Base-by-base conservation (phyloP, 208 protist genomes). In the Vickermania ingenoplastis region DNA sequence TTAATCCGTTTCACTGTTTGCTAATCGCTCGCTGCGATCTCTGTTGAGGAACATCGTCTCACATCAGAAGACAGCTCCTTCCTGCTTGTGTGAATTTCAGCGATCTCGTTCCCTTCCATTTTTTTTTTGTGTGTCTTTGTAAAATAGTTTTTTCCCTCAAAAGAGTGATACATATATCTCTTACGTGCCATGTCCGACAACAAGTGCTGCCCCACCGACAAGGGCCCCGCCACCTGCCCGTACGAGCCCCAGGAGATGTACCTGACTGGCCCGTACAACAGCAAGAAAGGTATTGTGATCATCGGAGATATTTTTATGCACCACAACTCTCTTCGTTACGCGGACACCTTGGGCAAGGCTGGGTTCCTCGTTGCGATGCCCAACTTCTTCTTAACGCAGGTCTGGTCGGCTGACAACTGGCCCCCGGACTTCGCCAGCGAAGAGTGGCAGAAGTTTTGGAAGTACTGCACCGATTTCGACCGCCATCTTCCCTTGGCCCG, bases 231-330 rank as follows among this genome's bases (percentile, higher is more conserved):
- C 5, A 54, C 11, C 5, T 54, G 50, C 50, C 21, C 50, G 7
- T 54, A 54, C 50, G 22, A 13, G 5, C 11, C 50, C 11, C 5
- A 54, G 7, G 21, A 25, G 7, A 26, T 54, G 50, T 54, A 54
- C n/a, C 23, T 5, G 50, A 7, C 7, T 5, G n/a, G 50, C 24
- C 21, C 13, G 13, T 28, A 54, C 23, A 21, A 17, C 13, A 54
- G 50, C 50, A 17, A 26, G 21, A 54, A 17, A 13, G 65, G 59
- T 30, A 66, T 70, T 26, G 7, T 70, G 21, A 11, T 70, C 21
- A 31, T 65, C 13, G n/a, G 11, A n/a, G 65, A 70, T 25, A 70
- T 70, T 28, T 70, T 70, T n/a, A 30, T 49, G 25, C 59, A 53
- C 29, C 41, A 30, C 21, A 66, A 65, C 51, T 26, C 59, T 3